Conservation (phyloP, 257 asterid genomes). For the Penstemon newberryi region DNA sequence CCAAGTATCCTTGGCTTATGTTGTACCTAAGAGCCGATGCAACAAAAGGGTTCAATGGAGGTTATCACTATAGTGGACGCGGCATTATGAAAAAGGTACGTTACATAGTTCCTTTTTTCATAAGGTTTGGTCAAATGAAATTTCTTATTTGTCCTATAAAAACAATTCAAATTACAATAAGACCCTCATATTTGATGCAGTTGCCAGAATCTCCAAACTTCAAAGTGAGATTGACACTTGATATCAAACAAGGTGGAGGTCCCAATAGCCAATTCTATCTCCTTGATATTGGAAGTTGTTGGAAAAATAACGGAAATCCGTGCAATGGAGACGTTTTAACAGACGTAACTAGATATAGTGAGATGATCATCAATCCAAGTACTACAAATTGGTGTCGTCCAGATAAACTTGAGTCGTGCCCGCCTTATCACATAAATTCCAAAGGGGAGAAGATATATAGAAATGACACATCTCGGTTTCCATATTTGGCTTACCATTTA, state of each 20-base stretch:
- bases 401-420: constrained; percentile 68
- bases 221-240: constrained; percentile 69
- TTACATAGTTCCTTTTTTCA: constrained; percentile 10
- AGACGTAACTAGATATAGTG: constrained; percentile 83
- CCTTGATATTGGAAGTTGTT: constrained; percentile 79
- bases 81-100: constrained; percentile 72
- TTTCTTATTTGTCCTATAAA: too few relatives aligned
- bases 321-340: constrained; percentile 74
- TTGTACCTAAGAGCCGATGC: constrained; percentile 81
- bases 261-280: constrained; percentile 80
- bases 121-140: too few relatives aligned
- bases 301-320: constrained; percentile 78
- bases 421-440: constrained; percentile 68
- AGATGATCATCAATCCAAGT: constrained; percentile 84
- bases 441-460: constrained; percentile 57
- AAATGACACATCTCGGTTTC: constrained; percentile 67
- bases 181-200: constrained; percentile 35
- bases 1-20: constrained; percentile 90
- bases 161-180: too few relatives aligned
- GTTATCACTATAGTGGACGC: constrained; percentile 76
- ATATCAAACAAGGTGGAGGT: constrained; percentile 78
- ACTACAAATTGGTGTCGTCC: constrained; percentile 79
- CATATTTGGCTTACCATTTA: constrained; percentile 80
- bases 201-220: constrained; percentile 72
- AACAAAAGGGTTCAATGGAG: constrained; percentile 69